Evolutionary conservation across 805 yeast species (phyloP).

Genomic region (Lipomyces spencermartinsiae): DNA sequence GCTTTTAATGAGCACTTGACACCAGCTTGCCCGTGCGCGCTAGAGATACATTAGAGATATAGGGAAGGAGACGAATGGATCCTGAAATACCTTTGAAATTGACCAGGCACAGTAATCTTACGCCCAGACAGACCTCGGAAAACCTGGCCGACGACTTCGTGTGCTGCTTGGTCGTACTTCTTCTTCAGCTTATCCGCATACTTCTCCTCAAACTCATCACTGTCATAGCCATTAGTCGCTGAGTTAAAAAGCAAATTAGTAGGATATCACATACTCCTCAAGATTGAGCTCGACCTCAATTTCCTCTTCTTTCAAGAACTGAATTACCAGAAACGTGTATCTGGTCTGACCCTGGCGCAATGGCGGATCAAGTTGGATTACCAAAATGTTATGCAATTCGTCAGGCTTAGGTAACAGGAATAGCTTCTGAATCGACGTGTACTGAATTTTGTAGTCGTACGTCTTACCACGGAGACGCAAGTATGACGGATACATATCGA

Average conservation of each 20-base stretch:
- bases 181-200: slow-evolving; percentile 77
- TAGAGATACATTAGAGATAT: slow-evolving; percentile 39
- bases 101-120: slow-evolving; percentile 82
- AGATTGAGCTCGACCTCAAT: slow-evolving; percentile 87
- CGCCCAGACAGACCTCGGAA: slow-evolving; percentile 89
- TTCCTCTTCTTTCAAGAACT: slow-evolving; percentile 88
- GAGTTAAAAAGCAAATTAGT: not conserved
- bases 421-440: slow-evolving; percentile 85
- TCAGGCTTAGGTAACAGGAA: slow-evolving; percentile 94
- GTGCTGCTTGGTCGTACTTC: slow-evolving; percentile 81
- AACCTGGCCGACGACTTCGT: slow-evolving; percentile 84
- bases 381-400: slow-evolving; percentile 84
- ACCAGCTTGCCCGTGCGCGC: slow-evolving; percentile 81
- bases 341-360: slow-evolving; percentile 97
- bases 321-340: slow-evolving; percentile 89
- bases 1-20: slow-evolving; percentile 93
- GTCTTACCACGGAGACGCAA: slow-evolving; percentile 96
- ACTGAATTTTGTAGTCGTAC: slow-evolving; percentile 94
- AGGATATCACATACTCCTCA: slow-evolving; percentile 53
- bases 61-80: not conserved
- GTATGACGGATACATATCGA: slow-evolving; percentile 87
- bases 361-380: slow-evolving; percentile 95
- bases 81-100: slow-evolving; percentile 51
- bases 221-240: not conserved
- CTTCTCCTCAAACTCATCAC: slow-evolving; percentile 71